phyloP scores from a whole-genome alignment of 441 rosid genomes.

The Dalechampia spathulata region DNA sequence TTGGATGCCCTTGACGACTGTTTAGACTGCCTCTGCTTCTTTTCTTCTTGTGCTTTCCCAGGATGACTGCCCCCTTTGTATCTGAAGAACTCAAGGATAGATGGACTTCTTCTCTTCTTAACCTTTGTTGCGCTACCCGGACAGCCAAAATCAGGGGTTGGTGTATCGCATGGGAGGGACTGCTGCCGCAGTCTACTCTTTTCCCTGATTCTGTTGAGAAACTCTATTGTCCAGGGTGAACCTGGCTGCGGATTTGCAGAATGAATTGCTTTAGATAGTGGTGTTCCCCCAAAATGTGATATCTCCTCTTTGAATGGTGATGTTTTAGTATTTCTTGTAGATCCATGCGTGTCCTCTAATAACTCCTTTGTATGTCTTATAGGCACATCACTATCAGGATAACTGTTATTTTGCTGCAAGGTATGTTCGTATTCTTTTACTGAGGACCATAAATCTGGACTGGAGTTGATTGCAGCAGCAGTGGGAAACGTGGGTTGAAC shows the following conservation, averaged over 20 bases:
- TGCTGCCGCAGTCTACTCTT: conserved; percentile 63
- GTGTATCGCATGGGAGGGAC: conserved; percentile 42
- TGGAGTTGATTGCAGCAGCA: conserved; percentile 36
- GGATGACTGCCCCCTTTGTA: conserved; percentile 59
- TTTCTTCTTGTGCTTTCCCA: conserved; percentile 36
- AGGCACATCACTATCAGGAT: conserved; percentile 25
- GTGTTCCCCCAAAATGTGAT: conserved; percentile 51
- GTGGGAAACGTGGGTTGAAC: conserved; percentile 38
- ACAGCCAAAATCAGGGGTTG: conserved; percentile 32
- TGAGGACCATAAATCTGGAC: conserved; percentile 30
- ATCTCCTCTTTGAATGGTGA: conserved; percentile 42
- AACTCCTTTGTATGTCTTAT: conserved; percentile 28
- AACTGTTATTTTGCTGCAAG: conserved; percentile 21
- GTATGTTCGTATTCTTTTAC: conserved; percentile 25
- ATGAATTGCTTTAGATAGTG: conserved; percentile 55
- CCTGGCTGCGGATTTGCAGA: conserved; percentile 44
- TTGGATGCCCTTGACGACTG: conserved; percentile 33
- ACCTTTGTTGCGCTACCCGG: conserved; percentile 35
- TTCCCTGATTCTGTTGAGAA: conserved; percentile 78
- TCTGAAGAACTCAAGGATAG: conserved; percentile 74
- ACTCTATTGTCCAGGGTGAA: conserved; percentile 95
- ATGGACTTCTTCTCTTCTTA: conserved; percentile 65
- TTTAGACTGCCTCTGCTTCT: conserved; percentile 50
- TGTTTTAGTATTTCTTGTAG: conserved; percentile 29
- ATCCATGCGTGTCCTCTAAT: conserved; percentile 32